Conservation (phyloP, 2,329 filamentous ascomycete genomes). For the Leptographium wingfieldii region DNA sequence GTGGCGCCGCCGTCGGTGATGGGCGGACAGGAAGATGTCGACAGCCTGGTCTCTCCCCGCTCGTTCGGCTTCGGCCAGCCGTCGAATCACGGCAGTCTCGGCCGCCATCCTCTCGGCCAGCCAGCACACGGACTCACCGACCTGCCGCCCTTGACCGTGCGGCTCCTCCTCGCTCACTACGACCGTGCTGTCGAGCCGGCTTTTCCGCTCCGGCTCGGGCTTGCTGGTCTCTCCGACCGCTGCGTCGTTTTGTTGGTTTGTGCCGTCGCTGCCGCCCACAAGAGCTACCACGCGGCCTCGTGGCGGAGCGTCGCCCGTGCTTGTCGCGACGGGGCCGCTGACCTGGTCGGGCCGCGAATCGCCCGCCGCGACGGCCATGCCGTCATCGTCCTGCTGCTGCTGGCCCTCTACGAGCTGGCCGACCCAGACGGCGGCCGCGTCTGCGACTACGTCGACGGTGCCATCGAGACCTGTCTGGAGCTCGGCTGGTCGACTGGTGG, state of each 20-base stretch:
- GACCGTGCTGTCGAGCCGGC: neutral
- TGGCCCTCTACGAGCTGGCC: slow-evolving; percentile 1
- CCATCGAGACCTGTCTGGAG: neutral
- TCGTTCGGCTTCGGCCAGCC: neutral
- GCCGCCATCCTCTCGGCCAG: no score
- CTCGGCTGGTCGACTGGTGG: neutral
- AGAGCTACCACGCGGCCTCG: neutral
- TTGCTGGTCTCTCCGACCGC: neutral
- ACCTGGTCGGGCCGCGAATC: neutral
- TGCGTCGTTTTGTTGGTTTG: neutral
- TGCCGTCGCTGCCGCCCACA: slow-evolving; percentile 3
- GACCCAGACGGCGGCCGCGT: neutral
- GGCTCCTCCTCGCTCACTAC: neutral
- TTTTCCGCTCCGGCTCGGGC: neutral
- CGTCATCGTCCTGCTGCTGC: neutral
- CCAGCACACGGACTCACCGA: neutral
- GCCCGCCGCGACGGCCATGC: neutral
- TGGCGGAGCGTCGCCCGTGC: neutral
- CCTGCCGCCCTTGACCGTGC: neutral
- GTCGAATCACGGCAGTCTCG: no score
- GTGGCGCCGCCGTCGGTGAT: neutral
- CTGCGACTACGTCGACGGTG: neutral
- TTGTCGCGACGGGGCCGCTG: neutral
- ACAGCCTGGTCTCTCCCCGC: neutral
- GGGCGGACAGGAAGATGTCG: neutral